phyloP scores from a whole-genome alignment of 2,329 filamentous ascomycete genomes.

The Clonostachys rosea region DNA sequence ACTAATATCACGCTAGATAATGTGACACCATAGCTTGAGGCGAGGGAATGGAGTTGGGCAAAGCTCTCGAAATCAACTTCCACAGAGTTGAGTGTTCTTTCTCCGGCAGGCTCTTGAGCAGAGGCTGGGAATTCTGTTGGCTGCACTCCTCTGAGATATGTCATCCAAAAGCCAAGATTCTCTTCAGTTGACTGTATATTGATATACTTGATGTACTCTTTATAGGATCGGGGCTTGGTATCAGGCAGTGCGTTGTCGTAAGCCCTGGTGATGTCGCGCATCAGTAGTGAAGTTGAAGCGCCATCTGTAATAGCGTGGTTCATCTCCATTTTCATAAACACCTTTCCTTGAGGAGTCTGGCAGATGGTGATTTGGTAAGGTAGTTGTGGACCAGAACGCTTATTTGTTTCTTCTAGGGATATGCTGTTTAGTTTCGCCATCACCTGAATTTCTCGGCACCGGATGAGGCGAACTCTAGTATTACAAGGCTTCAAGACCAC shows the following conservation, averaged over 20 bases:
- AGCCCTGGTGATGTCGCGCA: slow-evolving; percentile 18
- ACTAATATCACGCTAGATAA: slow-evolving; percentile 44
- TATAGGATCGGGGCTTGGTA: slow-evolving; percentile 5
- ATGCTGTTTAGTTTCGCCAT: slow-evolving; percentile 11
- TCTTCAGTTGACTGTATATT: slow-evolving; percentile 2
- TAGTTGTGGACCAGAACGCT: slow-evolving; percentile 4
- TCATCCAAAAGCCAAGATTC: slow-evolving; percentile 11
- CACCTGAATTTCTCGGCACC: slow-evolving; percentile 13
- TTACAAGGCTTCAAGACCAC: slow-evolving; percentile 14
- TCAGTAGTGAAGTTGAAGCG: slow-evolving; percentile 16
- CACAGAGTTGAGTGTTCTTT: slow-evolving; percentile 1
- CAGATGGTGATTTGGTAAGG: slow-evolving; percentile 16
- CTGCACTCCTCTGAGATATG: not conserved
- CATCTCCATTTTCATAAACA: slow-evolving; percentile 21
- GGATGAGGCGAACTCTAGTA: slow-evolving; percentile 2
- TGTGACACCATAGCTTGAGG: slow-evolving; percentile 26
- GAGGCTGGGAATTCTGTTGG: slow-evolving; percentile 2
- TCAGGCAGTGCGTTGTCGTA: slow-evolving; percentile 9
- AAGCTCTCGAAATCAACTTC: slow-evolving; percentile 6
- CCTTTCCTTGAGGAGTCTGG: slow-evolving; percentile 3
- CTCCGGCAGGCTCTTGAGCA: not conserved
- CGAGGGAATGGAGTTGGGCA: not conserved
- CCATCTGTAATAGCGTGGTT: slow-evolving; percentile 27
- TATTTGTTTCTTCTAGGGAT: slow-evolving; percentile 9
- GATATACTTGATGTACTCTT: slow-evolving; percentile 10